These are phyloP conservation scores for Rhododendron kiyosumense DNA, from an alignment of 148 eudicot species.

Conservation along the genomic window DNA sequence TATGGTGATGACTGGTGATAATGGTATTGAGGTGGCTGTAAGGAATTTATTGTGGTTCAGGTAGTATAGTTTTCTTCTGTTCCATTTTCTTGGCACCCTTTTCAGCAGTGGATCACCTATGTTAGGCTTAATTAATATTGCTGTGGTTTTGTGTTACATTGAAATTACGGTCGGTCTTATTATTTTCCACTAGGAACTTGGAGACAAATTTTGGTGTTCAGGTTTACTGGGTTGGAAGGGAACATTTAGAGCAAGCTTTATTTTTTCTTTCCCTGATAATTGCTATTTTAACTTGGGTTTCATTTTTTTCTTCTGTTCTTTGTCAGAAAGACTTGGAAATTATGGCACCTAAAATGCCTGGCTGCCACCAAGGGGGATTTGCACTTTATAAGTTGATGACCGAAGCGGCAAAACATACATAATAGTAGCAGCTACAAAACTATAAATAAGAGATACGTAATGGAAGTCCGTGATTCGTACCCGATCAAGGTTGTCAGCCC, in stretches of 20 bases:
- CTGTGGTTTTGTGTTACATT: not conserved
- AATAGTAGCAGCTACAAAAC: not conserved
- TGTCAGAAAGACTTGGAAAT: conserved; percentile 66
- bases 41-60: not conserved
- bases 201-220: not conserved
- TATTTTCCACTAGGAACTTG: not conserved
- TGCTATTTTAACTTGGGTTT: not conserved
- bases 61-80: not conserved
- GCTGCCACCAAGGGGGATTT: conserved; percentile 93
- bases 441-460: not conserved
- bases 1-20: not conserved
- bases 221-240: not conserved
- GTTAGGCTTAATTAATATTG: not conserved
- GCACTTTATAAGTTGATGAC: conserved; percentile 73
- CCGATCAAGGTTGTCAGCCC: not conserved
- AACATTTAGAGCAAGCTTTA: not conserved
- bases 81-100: not conserved
- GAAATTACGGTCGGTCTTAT: not conserved
- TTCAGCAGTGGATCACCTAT: not conserved
- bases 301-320: not conserved
- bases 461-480: not conserved
- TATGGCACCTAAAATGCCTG: conserved; percentile 80
- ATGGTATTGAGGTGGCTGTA: not conserved
- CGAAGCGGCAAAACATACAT: conserved; percentile 22
- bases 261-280: conserved; percentile 1